These are phyloP conservation scores for Yarrowia keelungensis DNA, from an alignment of 805 yeast species.

Conservation along the genomic window DNA sequence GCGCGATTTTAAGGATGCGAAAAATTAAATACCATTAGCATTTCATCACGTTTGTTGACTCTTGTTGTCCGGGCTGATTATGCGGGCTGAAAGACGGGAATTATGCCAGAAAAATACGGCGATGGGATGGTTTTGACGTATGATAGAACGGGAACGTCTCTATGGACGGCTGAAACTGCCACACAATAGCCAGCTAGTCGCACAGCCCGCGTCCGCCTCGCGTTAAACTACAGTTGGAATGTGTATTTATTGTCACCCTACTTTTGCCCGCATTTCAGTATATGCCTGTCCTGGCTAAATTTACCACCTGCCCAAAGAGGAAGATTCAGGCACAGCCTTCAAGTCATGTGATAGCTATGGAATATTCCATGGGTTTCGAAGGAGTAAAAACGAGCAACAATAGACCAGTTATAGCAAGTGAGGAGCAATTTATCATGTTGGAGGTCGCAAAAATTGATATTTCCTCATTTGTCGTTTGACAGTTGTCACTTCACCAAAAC, in stretches of 20 bases:
- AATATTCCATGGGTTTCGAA: neutral
- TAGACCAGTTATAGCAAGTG: neutral
- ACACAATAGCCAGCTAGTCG: too few relatives aligned
- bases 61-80: conserved; percentile 6
- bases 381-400: neutral
- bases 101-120: too few relatives aligned
- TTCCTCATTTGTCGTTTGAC: too few relatives aligned
- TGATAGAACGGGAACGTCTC: too few relatives aligned
- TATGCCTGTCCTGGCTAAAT: neutral
- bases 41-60: conserved; percentile 21
- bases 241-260: conserved; percentile 4
- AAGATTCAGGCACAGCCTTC: conserved; percentile 12
- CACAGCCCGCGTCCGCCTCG: too few relatives aligned
- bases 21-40: conserved; percentile 2
- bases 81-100: conserved; percentile 1
- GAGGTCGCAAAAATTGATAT: too few relatives aligned
- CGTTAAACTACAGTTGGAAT: neutral
- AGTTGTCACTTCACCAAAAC: too few relatives aligned
- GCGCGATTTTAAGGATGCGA: neutral
- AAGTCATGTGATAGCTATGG: neutral
- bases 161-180: too few relatives aligned
- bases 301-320: conserved; percentile 6
- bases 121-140: too few relatives aligned
- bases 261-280: conserved; percentile 5
- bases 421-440: too few relatives aligned